Evolutionary conservation across 2,329 filamentous ascomycete genomes (phyloP).

Genomic region (Cercospora brassicicola): DNA sequence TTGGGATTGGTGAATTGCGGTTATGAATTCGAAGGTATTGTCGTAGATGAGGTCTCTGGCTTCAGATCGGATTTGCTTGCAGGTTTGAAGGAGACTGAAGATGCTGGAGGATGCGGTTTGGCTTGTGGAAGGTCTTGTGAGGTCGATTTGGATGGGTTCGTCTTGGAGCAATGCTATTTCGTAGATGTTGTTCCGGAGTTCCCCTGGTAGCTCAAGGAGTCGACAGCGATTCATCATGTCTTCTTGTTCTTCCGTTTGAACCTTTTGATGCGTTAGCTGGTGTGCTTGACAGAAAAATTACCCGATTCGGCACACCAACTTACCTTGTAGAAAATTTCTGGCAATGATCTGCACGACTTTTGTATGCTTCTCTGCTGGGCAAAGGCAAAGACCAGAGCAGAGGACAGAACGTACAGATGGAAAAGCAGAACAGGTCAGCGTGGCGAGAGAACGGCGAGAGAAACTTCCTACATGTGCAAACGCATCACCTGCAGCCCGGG

Average conservation of each 20-base stretch:
- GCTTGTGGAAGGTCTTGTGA: neutral
- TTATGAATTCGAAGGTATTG: conserved; percentile 11
- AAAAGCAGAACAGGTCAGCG: neutral
- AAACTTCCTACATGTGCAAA: conserved; percentile 2
- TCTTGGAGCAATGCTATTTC: neutral
- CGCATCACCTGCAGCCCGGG: conserved; percentile 5
- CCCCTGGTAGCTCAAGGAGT: conserved; percentile 1
- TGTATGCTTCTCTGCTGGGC: neutral
- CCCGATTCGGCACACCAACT: neutral
- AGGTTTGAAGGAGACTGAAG: conserved; percentile 6
- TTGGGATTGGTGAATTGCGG: conserved; percentile 1
- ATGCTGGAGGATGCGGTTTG: neutral
- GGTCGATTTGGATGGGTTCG: conserved; percentile 2
- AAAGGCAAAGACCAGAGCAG: neutral
- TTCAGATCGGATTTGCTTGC: conserved; percentile 2
- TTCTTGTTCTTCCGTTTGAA: neutral
- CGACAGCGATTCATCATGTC: neutral
- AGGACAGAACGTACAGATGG: neutral
- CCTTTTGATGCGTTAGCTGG: neutral
- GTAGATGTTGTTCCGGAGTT: conserved; percentile 8
- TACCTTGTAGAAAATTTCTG: neutral
- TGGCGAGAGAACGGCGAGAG: neutral
- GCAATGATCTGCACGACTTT: neutral
- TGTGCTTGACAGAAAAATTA: neutral
- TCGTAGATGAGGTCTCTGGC: conserved; percentile 1